phyloP scores from a whole-genome alignment of 768 basidiomycete genomes.

The Mycena sanguinolenta region DNA sequence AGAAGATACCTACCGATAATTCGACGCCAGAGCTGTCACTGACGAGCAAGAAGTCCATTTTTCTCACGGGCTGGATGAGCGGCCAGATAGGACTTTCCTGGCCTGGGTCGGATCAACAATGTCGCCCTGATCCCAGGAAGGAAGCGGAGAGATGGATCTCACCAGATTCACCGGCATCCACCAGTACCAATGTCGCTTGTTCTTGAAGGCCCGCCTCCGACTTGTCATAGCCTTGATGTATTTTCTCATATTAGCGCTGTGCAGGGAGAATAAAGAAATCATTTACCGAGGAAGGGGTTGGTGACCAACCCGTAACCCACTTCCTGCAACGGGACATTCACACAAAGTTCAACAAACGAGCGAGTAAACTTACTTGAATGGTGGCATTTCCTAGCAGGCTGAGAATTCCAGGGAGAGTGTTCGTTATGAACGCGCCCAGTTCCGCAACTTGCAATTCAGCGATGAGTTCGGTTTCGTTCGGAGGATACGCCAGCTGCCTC shows the following conservation, averaged over 20 bases:
- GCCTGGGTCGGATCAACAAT: slow-evolving; percentile 3
- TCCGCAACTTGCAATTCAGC: neutral
- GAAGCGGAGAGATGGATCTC: slow-evolving; percentile 5
- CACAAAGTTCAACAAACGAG: neutral
- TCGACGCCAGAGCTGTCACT: slow-evolving; percentile 15
- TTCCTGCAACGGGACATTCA: slow-evolving; percentile 8
- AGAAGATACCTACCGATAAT: slow-evolving; percentile 19
- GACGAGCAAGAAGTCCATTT: slow-evolving; percentile 25
- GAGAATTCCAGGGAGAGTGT: slow-evolving; percentile 12
- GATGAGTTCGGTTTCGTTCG: slow-evolving; percentile 17
- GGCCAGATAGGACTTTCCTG: slow-evolving; percentile 24
- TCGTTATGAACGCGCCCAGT: slow-evolving; percentile 5
- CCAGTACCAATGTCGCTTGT: slow-evolving; percentile 17
- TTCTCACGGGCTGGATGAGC: slow-evolving; percentile 20
- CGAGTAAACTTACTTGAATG: slow-evolving; percentile 17
- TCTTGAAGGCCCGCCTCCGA: slow-evolving; percentile 22
- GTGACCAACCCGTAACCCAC: slow-evolving; percentile 24
- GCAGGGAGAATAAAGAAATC: neutral
- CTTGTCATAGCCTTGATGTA: slow-evolving; percentile 12
- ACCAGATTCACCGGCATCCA: slow-evolving; percentile 27
- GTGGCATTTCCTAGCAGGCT: slow-evolving; percentile 16
- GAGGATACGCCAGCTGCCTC: slow-evolving; percentile 7
- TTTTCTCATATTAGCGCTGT: slow-evolving; percentile 14
- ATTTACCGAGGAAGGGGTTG: slow-evolving; percentile 23
- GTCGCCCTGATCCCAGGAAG: neutral